Evolutionary conservation across 306 rosid species (phyloP).

Genomic region (Cyclanthera cordifolia): DNA sequence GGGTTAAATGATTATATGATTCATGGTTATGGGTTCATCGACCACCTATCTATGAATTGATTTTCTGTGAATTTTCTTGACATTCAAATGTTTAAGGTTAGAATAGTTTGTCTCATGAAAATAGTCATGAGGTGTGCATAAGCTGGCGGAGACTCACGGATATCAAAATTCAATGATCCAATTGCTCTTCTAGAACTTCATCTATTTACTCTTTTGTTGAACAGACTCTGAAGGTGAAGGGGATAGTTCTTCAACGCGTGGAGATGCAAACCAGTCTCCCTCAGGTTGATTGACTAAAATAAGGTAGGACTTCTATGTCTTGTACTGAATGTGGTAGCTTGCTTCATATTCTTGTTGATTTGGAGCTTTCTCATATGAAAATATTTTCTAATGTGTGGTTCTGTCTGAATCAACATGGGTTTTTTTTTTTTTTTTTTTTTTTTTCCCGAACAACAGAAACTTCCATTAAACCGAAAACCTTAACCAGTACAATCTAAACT

Average conservation of each 20-base stretch:
- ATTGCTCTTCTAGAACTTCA: background rate
- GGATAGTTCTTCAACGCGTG: constrained; percentile 45
- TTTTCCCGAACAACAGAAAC: no score
- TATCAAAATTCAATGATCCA: no score
- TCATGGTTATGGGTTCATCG: background rate
- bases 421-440: no score
- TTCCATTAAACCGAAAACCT: no score
- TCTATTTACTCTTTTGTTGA: constrained; percentile 13
- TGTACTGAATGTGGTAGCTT: background rate
- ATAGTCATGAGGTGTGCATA: no score
- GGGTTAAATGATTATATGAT: constrained; percentile 7
- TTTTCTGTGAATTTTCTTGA: no score
- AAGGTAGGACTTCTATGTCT: constrained; percentile 6
- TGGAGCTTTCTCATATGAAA: background rate
- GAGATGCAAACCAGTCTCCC: constrained; percentile 43
- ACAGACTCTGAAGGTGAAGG: constrained; percentile 61
- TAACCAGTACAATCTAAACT: no score
- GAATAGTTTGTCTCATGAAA: no score
- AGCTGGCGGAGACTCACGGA: no score
- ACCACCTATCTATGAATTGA: no score
- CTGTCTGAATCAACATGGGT: no score
- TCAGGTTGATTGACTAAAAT: constrained; percentile 25
- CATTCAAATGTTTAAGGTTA: no score
- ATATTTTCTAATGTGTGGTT: background rate
- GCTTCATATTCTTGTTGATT: background rate